Evolutionary conservation across 768 basidiomycete genomes (phyloP).

Genomic region (Multifurca ochricompacta): DNA sequence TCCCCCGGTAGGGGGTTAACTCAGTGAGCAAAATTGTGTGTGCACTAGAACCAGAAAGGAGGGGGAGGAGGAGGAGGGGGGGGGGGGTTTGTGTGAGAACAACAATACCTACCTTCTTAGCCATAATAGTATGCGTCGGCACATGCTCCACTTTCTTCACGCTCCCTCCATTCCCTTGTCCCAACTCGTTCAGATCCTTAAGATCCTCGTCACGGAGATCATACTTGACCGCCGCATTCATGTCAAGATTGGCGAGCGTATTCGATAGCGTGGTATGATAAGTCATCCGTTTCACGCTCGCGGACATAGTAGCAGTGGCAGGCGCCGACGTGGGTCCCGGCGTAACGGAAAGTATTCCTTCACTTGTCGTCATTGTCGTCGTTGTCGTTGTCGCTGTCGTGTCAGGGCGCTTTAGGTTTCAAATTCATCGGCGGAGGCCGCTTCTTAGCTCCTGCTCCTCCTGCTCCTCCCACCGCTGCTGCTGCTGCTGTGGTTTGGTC

Average conservation of each 20-base stretch:
- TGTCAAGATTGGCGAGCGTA: conserved; percentile 79
- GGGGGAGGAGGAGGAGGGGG: no score
- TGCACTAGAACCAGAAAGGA: no score
- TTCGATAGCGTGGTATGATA: conserved; percentile 76
- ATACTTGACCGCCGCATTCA: conserved; percentile 77
- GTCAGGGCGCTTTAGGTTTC: conserved; percentile 57
- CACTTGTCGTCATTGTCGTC: conserved; percentile 29
- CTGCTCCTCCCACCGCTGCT: conserved; percentile 34
- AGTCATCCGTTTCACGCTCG: conserved; percentile 53
- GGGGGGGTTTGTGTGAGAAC: no score
- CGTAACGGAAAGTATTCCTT: conserved; percentile 41
- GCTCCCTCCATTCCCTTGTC: conserved; percentile 94
- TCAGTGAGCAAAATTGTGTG: no score
- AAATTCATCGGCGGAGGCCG: conserved; percentile 79
- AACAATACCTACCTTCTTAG: conserved; percentile 92
- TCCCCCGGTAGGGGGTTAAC: no score
- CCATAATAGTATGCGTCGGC: conserved; percentile 90
- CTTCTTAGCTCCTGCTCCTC: no score
- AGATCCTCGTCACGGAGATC: conserved; percentile 87
- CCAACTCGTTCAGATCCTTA: conserved; percentile 83
- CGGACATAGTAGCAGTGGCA: conserved; percentile 39
- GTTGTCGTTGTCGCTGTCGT: no score
- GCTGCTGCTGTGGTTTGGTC: no score
- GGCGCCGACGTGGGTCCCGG: conserved; percentile 45
- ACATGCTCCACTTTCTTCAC: conserved; percentile 94